A percentile compares a stretch with the other conserved stretches of the same genome.
Conservation (phyloP, 2,329 filamentous ascomycete genomes). For the Microcyclospora pomicola region DNA sequence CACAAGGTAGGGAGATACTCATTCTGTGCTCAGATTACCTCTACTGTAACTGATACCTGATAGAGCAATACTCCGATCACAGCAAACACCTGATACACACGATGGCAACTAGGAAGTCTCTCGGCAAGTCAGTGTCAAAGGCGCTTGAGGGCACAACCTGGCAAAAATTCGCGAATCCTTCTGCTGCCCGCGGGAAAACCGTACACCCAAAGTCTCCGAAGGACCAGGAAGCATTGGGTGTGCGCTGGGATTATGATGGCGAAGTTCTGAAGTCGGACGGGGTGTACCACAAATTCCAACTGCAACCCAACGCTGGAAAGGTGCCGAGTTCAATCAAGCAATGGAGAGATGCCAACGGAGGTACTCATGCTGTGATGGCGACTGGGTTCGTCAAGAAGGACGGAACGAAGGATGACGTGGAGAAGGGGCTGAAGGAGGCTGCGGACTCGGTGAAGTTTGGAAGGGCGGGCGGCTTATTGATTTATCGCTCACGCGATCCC, state of each 20-base stretch:
- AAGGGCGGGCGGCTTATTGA: no score
- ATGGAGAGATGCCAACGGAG: constrained; percentile 18
- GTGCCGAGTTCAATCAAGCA: constrained; percentile 15
- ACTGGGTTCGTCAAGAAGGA: constrained; percentile 13
- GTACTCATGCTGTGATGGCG: constrained; percentile 20
- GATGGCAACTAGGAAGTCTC: no score
- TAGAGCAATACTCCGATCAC: no score
- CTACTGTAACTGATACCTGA: no score
- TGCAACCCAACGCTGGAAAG: constrained; percentile 20
- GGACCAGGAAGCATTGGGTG: neutral
- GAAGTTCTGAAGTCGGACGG: neutral
- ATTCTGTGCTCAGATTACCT: no score
- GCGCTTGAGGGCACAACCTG: no score
- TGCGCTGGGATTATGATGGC: constrained; percentile 1
- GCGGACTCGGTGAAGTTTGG: constrained; percentile 1
- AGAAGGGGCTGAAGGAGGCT: constrained; percentile 4
- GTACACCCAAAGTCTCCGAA: neutral
- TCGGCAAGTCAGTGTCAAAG: no score
- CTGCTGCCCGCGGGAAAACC: neutral
- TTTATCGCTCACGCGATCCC: no score
- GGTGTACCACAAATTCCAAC: constrained; percentile 14
- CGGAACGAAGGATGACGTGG: constrained; percentile 10
- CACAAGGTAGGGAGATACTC: no score
- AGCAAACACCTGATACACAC: no score
- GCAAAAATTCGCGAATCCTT: neutral